Percentiles rank a stretch among this genome's conserved stretches.
Conservation (phyloP, 2,329 filamentous ascomycete species). For the Colletotrichum orchidophilum region DNA sequence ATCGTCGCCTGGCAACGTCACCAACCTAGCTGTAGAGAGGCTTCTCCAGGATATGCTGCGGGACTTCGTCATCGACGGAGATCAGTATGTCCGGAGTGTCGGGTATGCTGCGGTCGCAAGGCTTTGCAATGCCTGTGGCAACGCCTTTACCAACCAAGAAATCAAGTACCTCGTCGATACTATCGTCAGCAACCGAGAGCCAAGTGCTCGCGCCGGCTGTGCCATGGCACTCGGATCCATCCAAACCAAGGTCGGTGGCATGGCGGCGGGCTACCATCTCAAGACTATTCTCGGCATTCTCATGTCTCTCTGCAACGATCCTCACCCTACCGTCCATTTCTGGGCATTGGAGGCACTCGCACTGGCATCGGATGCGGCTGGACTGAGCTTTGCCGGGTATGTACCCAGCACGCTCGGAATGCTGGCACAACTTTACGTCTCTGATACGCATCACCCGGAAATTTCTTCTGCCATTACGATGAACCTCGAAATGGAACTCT, state of each 20-base stretch:
- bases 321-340: slow-evolving; percentile 94
- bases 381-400: slow-evolving; percentile 89
- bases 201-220: slow-evolving; percentile 91
- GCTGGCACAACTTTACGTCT: slow-evolving; percentile 91
- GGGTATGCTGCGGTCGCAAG: slow-evolving; percentile 87
- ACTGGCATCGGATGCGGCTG: slow-evolving; percentile 88
- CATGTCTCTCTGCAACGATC: slow-evolving; percentile 97
- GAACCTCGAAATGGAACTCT: slow-evolving; percentile 87
- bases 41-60: slow-evolving; percentile 79
- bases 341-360: slow-evolving; percentile 93
- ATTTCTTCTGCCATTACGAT: slow-evolving; percentile 82
- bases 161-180: slow-evolving; percentile 93
- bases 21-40: slow-evolving; percentile 80
- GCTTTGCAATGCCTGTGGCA: slow-evolving; percentile 85
- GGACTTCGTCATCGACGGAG: slow-evolving; percentile 81
- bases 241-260: slow-evolving; percentile 93
- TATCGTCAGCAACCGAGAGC: slow-evolving; percentile 93
- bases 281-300: slow-evolving; percentile 97
- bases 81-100: slow-evolving; percentile 86
- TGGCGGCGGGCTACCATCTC: slow-evolving; percentile 95
- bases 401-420: slow-evolving; percentile 92
- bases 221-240: slow-evolving; percentile 94
- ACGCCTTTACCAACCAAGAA: slow-evolving; percentile 86
- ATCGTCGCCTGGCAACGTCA: slow-evolving; percentile 77
- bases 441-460: slow-evolving; percentile 90